A percentile compares a stretch with the other conserved stretches of the same genome.
Conservation (phyloP, 306 rosid genomes). For the Trifolium fragiferum region DNA sequence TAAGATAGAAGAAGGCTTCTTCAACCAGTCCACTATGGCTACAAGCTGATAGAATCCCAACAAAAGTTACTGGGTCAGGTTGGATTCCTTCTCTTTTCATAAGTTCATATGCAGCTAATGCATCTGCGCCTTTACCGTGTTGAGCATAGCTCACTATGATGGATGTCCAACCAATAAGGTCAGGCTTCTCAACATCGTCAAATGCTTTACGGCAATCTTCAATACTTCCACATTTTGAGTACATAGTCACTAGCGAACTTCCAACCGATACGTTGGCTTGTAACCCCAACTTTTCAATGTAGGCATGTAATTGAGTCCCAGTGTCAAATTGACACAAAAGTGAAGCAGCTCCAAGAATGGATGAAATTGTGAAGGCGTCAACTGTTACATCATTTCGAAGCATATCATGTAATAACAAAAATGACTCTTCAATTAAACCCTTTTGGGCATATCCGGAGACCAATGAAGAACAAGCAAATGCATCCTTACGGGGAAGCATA, state of each 20-base stretch:
- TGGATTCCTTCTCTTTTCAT: conserved; percentile 68
- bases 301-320: conserved; percentile 70
- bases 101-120: conserved; percentile 64
- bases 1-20: conserved; percentile 70
- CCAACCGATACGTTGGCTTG: conserved; percentile 62
- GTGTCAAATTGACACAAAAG: conserved; percentile 48
- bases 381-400: conserved; percentile 46
- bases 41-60: conserved; percentile 77
- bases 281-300: conserved; percentile 54
- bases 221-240: conserved; percentile 76
- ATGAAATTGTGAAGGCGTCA: conserved; percentile 62
- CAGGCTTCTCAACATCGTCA: conserved; percentile 64
- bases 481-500: conserved; percentile 64
- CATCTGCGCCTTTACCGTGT: conserved; percentile 77
- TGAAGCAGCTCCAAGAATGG: conserved; percentile 62
- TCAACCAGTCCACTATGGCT: conserved; percentile 74
- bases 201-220: conserved; percentile 73
- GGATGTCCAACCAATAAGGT: conserved; percentile 74
- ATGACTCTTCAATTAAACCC: conserved; percentile 58
- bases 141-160: conserved; percentile 79
- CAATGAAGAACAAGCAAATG: conserved; percentile 66
- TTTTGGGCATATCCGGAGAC: conserved; percentile 76
- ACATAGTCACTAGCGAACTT: conserved; percentile 74
- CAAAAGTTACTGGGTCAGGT: conserved; percentile 82
- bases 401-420: conserved; percentile 58